Base-by-base conservation (phyloP, 768 basidiomycete genomes). In the Boletus coccyginus region DNA sequence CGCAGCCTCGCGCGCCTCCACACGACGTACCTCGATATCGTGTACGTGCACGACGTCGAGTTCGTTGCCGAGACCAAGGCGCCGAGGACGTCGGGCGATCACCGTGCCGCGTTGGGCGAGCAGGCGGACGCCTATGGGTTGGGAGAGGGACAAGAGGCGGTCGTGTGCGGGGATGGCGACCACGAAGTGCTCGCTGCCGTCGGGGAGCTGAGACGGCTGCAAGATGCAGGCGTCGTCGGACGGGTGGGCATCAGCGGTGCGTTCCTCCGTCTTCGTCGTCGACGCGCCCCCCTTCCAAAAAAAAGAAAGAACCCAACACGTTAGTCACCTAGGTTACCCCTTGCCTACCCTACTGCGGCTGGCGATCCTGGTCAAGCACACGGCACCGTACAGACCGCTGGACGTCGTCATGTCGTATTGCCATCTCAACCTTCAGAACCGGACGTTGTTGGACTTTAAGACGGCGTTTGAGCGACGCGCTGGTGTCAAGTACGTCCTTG, bases 41-140 rank as follows among this genome's bases (percentile, higher is more conserved):
- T 93, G 1, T 93, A 89, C 66, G 73, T 93, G 32, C 93, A 95
- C 65, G 93, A 95, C 66, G 81, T 90, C 46, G 93, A 94, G 74
- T 91, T 85, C 60, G 81, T 94, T 13, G 80, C 80, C 40, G 78
- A 83, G 3, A 68, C 73, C 38, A 74, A 86, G 41, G 63, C 74
- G 31, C 80, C 86, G 2, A 74, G 74, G 44, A 66, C 67, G 29
- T 78, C 74, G 17, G 90, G 89, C 5, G 77, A 85, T 58, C 86
- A 86, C 62, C 65, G 73, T 1, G 57, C 68, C 1, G 88, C 89
- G 9, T 70, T 93, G 19, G 70, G 66, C 11, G 75, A 70, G 2
- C 83, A 87, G 36, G 77, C 77, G 16, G 77, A 64, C 8, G 78
- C 74, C 11, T 95, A 91, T 69, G 93, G 93, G 1, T 72, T 94